These are phyloP conservation scores for Trypanosoma scelopori DNA, from an alignment of 208 protist genomes.

Conservation along the genomic window DNA sequence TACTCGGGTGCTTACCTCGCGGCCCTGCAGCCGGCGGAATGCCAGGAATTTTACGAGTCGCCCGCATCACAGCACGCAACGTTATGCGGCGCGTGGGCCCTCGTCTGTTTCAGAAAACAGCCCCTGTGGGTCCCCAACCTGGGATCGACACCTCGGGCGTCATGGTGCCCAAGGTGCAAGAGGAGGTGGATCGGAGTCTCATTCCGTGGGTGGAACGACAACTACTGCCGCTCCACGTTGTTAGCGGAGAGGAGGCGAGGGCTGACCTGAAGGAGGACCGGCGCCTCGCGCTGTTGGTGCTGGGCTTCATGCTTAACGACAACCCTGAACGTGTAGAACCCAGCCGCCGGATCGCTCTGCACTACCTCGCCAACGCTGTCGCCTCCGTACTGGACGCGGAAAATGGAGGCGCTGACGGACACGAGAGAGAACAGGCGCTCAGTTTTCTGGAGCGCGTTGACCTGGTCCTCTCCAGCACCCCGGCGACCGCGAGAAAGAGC, in stretches of 20 bases:
- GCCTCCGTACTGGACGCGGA: conserved; percentile 11
- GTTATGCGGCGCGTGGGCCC: conserved; percentile 23
- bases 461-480: not conserved
- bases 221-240: conserved; percentile 19
- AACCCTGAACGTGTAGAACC: not conserved
- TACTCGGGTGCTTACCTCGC: conserved; percentile 22
- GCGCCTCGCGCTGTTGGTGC: conserved; percentile 19
- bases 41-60: conserved; percentile 16
- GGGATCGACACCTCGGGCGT: not conserved
- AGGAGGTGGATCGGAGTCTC: conserved; percentile 6
- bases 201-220: conserved; percentile 29
- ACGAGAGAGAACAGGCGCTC: conserved; percentile 16
- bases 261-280: conserved; percentile 27
- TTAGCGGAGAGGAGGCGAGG: conserved; percentile 12
- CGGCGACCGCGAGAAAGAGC: not conserved
- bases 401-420: conserved; percentile 3
- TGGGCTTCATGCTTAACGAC: conserved; percentile 9
- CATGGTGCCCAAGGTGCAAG: not conserved
- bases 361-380: conserved; percentile 22
- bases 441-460: conserved; percentile 14
- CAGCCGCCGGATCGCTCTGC: conserved; percentile 1
- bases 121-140: not conserved
- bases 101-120: not conserved
- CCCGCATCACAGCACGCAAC: conserved; percentile 24
- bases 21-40: not conserved